A percentile compares a stretch with the other conserved stretches of the same genome.
These are phyloP conservation scores for Perilla frutescens DNA, from an alignment of 257 asterid genomes.

Conservation along the genomic window DNA sequence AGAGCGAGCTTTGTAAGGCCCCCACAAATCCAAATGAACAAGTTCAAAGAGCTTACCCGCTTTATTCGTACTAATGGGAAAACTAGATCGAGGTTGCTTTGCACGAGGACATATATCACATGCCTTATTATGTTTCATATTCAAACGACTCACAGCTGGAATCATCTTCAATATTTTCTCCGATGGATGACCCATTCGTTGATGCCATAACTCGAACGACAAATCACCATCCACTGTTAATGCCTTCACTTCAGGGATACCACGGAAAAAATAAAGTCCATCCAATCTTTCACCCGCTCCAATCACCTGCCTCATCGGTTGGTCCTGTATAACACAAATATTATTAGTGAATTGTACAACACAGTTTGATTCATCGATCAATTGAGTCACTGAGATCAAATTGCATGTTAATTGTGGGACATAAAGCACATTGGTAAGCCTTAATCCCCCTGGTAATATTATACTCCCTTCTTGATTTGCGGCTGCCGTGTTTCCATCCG, in stretches of 20 bases:
- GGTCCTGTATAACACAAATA: not conserved
- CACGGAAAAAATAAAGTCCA: conserved; percentile 6
- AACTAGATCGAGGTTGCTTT: not conserved
- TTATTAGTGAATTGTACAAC: too few relatives aligned
- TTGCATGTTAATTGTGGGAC: too few relatives aligned
- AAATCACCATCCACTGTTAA: not conserved
- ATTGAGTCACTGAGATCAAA: too few relatives aligned
- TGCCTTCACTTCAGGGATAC: not conserved
- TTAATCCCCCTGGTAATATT: too few relatives aligned
- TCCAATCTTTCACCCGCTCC: conserved; percentile 1
- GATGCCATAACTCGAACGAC: not conserved
- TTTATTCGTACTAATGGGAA: not conserved
- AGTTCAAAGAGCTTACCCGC: too few relatives aligned
- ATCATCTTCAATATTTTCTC: not conserved
- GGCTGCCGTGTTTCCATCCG: too few relatives aligned
- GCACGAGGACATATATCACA: not conserved
- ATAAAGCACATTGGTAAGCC: too few relatives aligned
- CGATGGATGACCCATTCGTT: not conserved
- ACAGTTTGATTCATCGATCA: too few relatives aligned
- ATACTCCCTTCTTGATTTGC: too few relatives aligned
- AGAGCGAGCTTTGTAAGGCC: too few relatives aligned
- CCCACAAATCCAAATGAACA: not conserved
- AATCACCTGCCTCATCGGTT: not conserved
- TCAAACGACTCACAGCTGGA: not conserved
- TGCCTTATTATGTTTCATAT: not conserved